A percentile compares a stretch with the other conserved stretches of the same genome.
These are phyloP conservation scores for Exobasidium rhododendri DNA, from an alignment of 1,284 basidiomycete genomes.

Conservation along the genomic window DNA sequence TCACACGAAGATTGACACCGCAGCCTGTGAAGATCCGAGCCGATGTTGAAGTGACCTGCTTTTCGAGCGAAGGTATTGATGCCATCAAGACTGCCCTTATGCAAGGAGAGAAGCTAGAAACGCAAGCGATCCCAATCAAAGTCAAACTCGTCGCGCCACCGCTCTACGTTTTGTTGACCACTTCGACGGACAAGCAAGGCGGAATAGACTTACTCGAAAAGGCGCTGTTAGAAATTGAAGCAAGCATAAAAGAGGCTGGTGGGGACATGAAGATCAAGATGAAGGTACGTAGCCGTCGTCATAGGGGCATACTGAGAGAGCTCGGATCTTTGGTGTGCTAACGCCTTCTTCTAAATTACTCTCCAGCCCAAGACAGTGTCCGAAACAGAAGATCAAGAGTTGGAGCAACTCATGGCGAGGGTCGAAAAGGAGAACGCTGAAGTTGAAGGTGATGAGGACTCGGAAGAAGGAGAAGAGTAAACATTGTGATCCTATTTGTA, in stretches of 20 bases:
- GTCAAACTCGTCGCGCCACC: constrained; percentile 95
- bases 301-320: no score
- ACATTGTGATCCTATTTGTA: no score
- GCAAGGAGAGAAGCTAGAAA: constrained; percentile 81
- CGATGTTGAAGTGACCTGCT: constrained; percentile 96
- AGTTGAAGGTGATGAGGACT: constrained; percentile 52
- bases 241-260: constrained; percentile 70
- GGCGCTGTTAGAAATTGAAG: constrained; percentile 84
- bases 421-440: constrained; percentile 55
- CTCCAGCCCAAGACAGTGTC: constrained; percentile 50
- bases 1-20: constrained; percentile 90
- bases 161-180: constrained; percentile 90
- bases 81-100: constrained; percentile 89
- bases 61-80: constrained; percentile 94
- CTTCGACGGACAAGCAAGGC: constrained; percentile 92
- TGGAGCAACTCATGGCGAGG: constrained; percentile 54
- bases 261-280: constrained; percentile 90
- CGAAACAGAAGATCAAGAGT: constrained; percentile 53
- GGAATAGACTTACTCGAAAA: constrained; percentile 90
- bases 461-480: constrained; percentile 10
- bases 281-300: constrained; percentile 66
- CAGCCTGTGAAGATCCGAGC: constrained; percentile 98
- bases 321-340: no score
- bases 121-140: constrained; percentile 89
- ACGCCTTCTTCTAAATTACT: no score